phyloP scores from a whole-genome alignment of 805 yeast genomes.

The Clavispora phyllophila region DNA sequence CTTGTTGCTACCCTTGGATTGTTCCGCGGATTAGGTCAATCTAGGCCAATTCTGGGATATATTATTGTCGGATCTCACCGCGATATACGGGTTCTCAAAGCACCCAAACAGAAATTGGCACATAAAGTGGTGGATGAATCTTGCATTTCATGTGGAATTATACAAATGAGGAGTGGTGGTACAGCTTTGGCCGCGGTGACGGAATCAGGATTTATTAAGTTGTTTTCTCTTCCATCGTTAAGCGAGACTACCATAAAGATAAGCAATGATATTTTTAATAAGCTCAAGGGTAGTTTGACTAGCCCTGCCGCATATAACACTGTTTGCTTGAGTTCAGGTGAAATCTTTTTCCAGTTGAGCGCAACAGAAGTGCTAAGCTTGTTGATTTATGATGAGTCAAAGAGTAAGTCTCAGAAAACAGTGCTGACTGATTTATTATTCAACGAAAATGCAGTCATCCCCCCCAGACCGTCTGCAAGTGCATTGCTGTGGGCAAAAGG shows the following conservation, averaged over 20 bases:
- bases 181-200: conserved; percentile 44
- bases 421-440: conserved; percentile 54
- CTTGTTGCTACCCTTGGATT: conserved; percentile 57
- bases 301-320: conserved; percentile 20
- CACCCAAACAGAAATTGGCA: conserved; percentile 57
- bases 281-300: conserved; percentile 19
- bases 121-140: conserved; percentile 55
- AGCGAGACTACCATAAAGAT: conserved; percentile 47
- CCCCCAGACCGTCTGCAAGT: conserved; percentile 75
- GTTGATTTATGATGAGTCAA: conserved; percentile 18
- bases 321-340: conserved; percentile 46
- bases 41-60: conserved; percentile 57
- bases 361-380: conserved; percentile 39
- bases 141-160: conserved; percentile 46
- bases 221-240: conserved; percentile 56
- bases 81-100: conserved; percentile 59
- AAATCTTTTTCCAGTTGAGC: conserved; percentile 51
- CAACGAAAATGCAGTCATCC: conserved; percentile 61
- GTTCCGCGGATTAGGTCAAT: conserved; percentile 57
- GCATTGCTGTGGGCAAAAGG: conserved; percentile 87
- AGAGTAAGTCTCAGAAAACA: conserved; percentile 16
- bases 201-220: conserved; percentile 43
- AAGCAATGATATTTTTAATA: conserved; percentile 24
- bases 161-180: conserved; percentile 39
- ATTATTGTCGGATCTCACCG: conserved; percentile 49